These are phyloP conservation scores for Xylogone sp. DNA, from an alignment of 2,329 filamentous ascomycete species.

Conservation along the genomic window DNA sequence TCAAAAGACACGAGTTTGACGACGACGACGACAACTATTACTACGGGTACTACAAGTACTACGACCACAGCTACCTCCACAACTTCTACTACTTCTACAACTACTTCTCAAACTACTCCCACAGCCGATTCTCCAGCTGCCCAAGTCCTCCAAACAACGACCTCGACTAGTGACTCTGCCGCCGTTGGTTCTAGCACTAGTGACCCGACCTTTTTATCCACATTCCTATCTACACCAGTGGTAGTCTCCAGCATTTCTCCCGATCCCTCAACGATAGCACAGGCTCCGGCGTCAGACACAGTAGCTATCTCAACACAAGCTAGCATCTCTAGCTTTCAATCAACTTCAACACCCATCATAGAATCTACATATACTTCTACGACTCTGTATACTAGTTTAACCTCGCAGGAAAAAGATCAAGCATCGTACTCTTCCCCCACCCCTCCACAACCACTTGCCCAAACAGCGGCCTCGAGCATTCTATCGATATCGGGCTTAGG, in stretches of 20 bases:
- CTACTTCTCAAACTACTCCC: conserved; percentile 4
- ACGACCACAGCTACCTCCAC: background rate
- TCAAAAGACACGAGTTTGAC: conserved; percentile 12
- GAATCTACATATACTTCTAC: background rate
- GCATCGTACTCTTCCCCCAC: conserved; percentile 2
- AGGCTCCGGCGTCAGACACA: background rate
- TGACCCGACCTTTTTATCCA: no score
- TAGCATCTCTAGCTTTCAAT: background rate
- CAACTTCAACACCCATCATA: background rate
- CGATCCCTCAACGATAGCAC: background rate
- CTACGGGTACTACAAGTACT: conserved; percentile 4
- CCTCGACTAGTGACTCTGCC: background rate
- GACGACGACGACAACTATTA: conserved; percentile 5
- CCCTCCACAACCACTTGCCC: background rate
- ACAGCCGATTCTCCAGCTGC: conserved; percentile 2
- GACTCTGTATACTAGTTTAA: background rate
- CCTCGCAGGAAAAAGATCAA: conserved; percentile 1
- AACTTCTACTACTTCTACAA: conserved; percentile 2
- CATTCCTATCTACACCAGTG: background rate
- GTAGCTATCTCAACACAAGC: background rate
- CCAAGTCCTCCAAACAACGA: conserved; percentile 2
- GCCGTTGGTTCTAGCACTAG: background rate
- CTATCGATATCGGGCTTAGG: background rate
- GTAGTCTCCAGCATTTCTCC: background rate
- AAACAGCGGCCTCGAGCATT: background rate